Conservation (phyloP, 2,329 filamentous ascomycete genomes). For the Xylariaceae sp. region DNA sequence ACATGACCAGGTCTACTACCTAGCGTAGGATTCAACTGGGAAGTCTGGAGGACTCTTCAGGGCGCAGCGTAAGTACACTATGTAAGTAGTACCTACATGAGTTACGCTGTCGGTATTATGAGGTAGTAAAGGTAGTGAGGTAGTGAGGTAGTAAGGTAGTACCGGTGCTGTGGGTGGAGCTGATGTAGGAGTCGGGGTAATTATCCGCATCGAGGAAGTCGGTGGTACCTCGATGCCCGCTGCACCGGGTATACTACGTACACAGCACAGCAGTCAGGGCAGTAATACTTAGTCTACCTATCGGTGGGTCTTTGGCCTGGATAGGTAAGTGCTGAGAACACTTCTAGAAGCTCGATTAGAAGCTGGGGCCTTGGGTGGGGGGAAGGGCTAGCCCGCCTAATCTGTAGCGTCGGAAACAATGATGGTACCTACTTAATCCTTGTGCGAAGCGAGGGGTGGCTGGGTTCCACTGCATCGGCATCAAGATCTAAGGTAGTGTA, state of each 20-base stretch:
- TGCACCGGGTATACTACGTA: no score
- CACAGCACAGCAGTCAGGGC: no score
- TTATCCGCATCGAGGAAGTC: no score
- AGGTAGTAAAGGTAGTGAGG: no score
- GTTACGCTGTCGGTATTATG: no score
- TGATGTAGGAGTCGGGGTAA: no score
- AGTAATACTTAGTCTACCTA: no score
- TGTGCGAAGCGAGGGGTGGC: conserved; percentile 13
- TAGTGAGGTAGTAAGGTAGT: no score
- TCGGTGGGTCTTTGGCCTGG: background rate
- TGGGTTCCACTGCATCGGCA: conserved; percentile 17
- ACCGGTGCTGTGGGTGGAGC: no score
- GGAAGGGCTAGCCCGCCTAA: background rate
- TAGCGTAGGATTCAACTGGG: conserved; percentile 5
- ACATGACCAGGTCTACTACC: conserved; percentile 7
- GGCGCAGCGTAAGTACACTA: background rate
- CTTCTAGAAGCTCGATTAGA: conserved; percentile 19
- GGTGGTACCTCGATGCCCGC: no score
- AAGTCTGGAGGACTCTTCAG: background rate
- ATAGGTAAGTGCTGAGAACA: background rate
- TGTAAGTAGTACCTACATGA: background rate
- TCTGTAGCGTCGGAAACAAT: conserved; percentile 2
- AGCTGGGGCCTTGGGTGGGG: background rate
- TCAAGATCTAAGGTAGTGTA: conserved; percentile 6
- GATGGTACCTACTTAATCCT: background rate